phyloP scores from a whole-genome alignment of 108 stramenopile species.

The Mayamaea pseudoterrestris region DNA sequence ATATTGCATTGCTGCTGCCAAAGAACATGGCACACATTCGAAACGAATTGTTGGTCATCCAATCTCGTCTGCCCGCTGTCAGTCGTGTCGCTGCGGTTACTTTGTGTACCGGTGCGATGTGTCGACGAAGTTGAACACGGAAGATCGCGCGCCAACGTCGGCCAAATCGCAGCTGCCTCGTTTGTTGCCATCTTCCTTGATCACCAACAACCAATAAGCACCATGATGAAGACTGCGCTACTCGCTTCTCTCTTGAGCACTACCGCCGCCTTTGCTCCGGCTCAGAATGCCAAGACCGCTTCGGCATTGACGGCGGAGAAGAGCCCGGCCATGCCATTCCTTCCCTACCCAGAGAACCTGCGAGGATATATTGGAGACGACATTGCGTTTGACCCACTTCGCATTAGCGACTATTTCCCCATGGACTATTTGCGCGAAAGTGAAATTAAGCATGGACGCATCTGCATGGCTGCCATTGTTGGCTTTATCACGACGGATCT shows the following conservation, averaged over 20 bases:
- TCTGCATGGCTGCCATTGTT: slow-evolving; percentile 86
- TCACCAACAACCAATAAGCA: neutral
- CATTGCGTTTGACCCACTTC: slow-evolving; percentile 89
- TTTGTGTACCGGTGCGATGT: too few species aligned
- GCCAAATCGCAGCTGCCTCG: too few species aligned
- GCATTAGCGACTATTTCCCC: slow-evolving; percentile 79
- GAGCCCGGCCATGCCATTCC: slow-evolving; percentile 83
- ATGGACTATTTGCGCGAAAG: slow-evolving; percentile 89
- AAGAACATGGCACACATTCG: too few species aligned
- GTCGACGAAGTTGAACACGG: too few species aligned
- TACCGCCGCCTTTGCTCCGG: slow-evolving; percentile 60
- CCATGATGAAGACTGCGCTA: slow-evolving; percentile 48
- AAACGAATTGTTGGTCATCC: too few species aligned
- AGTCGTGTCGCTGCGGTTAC: too few species aligned
- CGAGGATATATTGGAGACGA: slow-evolving; percentile 83
- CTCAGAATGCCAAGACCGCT: slow-evolving; percentile 17
- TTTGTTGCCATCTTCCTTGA: too few species aligned
- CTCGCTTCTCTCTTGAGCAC: slow-evolving; percentile 40
- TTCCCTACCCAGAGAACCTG: slow-evolving; percentile 81
- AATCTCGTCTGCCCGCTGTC: too few species aligned
- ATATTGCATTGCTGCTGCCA: too few species aligned
- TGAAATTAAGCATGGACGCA: slow-evolving; percentile 95
- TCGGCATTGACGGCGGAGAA: slow-evolving; percentile 29
- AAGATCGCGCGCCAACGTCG: too few species aligned
- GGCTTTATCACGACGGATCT: slow-evolving; percentile 83